These are phyloP conservation scores for Termitomyces sp. DNA, from an alignment of 768 basidiomycete genomes.

Conservation along the genomic window DNA sequence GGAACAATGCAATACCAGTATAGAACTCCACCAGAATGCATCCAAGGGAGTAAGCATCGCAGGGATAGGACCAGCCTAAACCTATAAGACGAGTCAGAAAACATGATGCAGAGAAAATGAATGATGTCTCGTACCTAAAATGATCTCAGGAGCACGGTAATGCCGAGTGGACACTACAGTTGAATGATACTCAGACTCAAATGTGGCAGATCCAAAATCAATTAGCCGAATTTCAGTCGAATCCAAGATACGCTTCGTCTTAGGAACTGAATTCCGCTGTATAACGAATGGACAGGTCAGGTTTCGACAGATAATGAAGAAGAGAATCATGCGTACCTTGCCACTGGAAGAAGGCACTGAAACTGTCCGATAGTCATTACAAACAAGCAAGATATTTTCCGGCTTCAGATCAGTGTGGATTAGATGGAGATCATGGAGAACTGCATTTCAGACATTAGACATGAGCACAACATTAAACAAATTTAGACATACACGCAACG, in stretches of 20 bases:
- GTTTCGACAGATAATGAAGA: constrained; percentile 9
- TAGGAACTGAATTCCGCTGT: constrained; percentile 61
- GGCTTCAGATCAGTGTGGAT: constrained; percentile 99
- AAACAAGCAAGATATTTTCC: constrained; percentile 94
- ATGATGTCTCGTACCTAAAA: constrained; percentile 64
- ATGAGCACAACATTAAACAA: constrained; percentile 1
- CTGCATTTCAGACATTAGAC: constrained; percentile 33
- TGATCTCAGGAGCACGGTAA: constrained; percentile 98
- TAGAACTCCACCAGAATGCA: constrained; percentile 99
- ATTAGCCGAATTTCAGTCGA: constrained; percentile 93
- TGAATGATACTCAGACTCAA: constrained; percentile 97
- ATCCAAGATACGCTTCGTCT: constrained; percentile 71
- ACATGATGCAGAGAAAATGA: neutral
- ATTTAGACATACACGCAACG: constrained; percentile 75
- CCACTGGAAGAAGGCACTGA: constrained; percentile 51
- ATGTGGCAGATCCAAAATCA: constrained; percentile 98
- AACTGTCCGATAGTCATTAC: constrained; percentile 67
- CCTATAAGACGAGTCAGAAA: constrained; percentile 41
- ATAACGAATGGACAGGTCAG: neutral
- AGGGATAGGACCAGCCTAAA: constrained; percentile 96
- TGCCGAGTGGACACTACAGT: constrained; percentile 97
- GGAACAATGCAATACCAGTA: constrained; percentile 97
- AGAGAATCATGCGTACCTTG: constrained; percentile 42
- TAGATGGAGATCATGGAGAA: constrained; percentile 84
- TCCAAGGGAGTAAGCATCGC: constrained; percentile 97